Evolutionary conservation across 495 filamentous ascomycete genomes (phyloP), one percentile per base, ranked within the genome.

Genomic region (Podospora fimiseda): DNA sequence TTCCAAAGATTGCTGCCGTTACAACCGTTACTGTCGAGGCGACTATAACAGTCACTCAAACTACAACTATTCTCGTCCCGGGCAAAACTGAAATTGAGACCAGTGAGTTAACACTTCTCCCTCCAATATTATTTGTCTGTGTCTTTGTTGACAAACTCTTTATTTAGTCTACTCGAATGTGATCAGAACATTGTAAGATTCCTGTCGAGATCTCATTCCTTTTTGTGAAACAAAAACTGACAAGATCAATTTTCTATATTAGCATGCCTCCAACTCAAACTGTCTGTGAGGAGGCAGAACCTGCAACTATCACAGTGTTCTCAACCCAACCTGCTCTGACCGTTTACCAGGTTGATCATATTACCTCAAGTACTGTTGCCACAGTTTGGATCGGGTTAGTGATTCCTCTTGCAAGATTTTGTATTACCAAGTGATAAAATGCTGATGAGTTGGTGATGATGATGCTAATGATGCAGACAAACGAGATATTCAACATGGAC

Each of bases 321-420:
- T 48, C 46, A 1, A 39, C 43, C 3, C 43, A 52, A 24, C 44
- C 49, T 3, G 43, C 55, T 7, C 51, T 56, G 51, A 63, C 60
- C 0, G 43, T 49, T 7, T 51, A 52, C 15, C 44, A 63, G 14
- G 58, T 60, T 4, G 38, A 48, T 19, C 50, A 60, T 22, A 45
- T 63, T 3, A 63, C 60, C 0, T 14, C 37, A 16, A 44, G 18
- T 13, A 56, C 58, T 3, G 20, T 48, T 16, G 45, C 37, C 4
- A 63, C 60, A 11, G 46, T 63, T 15, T 56, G 41, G 36, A 50
- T 63, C 24, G 55, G 58, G 60, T 63, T n/a, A 41, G 39, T 41
- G 16, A 9, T 41, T 41, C 39, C n/a, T n/a, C n/a, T n/a, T n/a
- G n/a, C n/a, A n/a, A n/a, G n/a, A n/a, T n/a, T n/a, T n/a, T n/a